phyloP scores from a whole-genome alignment of 768 basidiomycete genomes.

The Lentinula edodes region DNA sequence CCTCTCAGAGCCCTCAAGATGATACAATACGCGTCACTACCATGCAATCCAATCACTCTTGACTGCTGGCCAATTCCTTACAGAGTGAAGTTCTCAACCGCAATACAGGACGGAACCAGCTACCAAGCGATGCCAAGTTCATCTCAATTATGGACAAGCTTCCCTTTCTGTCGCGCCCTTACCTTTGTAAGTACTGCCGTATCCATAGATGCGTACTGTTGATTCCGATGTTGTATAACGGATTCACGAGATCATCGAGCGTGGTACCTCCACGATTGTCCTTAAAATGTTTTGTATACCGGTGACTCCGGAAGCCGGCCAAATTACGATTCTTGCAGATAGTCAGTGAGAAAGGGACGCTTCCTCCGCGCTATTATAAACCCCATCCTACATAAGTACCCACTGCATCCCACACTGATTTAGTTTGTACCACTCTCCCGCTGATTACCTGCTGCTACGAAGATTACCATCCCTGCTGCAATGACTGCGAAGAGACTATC shows the following conservation, averaged over 20 bases:
- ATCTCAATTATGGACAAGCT: too few species aligned
- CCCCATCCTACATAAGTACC: background rate
- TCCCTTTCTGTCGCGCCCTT: too few species aligned
- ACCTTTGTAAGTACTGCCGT: too few species aligned
- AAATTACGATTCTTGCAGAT: background rate
- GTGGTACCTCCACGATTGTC: background rate
- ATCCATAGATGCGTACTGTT: too few species aligned
- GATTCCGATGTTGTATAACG: background rate
- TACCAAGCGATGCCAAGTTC: too few species aligned
- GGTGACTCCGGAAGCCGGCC: background rate
- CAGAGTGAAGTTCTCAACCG: background rate
- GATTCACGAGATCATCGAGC: background rate
- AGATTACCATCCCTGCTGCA: too few species aligned
- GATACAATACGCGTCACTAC: background rate
- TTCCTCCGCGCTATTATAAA: background rate
- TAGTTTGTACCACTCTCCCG: background rate
- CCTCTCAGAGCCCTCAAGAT: background rate
- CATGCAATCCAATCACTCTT: background rate
- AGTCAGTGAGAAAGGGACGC: background rate
- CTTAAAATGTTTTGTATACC: background rate
- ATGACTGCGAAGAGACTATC: conserved; percentile 6
- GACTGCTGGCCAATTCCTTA: background rate
- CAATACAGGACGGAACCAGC: too few species aligned
- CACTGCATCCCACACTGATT: background rate
- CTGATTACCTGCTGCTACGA: too few species aligned